These are phyloP conservation scores for Aspergillus sclerotioniger DNA, from an alignment of 495 filamentous ascomycete species.

Conservation along the genomic window DNA sequence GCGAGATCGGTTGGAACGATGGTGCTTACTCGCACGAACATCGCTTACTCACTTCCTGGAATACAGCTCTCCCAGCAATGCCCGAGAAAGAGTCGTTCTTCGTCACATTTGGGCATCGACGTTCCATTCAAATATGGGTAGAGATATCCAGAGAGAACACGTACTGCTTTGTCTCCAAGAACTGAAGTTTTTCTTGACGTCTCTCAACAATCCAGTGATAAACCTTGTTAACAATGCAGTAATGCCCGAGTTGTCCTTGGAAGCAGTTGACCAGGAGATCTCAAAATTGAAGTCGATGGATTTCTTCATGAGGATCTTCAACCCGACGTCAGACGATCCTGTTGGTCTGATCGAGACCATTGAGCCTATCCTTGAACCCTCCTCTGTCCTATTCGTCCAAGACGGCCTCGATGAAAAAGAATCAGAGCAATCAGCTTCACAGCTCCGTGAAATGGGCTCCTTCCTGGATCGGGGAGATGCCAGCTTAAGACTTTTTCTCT, in stretches of 20 bases:
- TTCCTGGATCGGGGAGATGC: constrained; percentile 80
- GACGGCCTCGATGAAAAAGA: constrained; percentile 18
- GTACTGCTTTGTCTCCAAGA: constrained; percentile 78
- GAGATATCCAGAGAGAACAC: constrained; percentile 70
- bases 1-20: constrained; percentile 68
- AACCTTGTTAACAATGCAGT: constrained; percentile 77
- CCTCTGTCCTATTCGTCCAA: constrained; percentile 48
- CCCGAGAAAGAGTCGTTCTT: constrained; percentile 36
- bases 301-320: constrained; percentile 87
- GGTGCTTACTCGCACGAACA: constrained; percentile 69
- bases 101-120: constrained; percentile 85
- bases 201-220: constrained; percentile 48
- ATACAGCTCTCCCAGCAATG: constrained; percentile 22
- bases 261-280: constrained; percentile 82
- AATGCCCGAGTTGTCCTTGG: constrained; percentile 84
- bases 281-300: constrained; percentile 91
- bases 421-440: constrained; percentile 23
- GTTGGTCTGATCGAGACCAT: constrained; percentile 83
- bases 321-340: constrained; percentile 63
- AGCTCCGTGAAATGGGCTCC: constrained; percentile 69
- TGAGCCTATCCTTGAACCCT: constrained; percentile 84
- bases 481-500: constrained; percentile 78
- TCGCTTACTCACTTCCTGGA: constrained; percentile 53
- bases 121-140: constrained; percentile 67
- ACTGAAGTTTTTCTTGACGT: constrained; percentile 50